A percentile compares a stretch with the other conserved stretches of the same genome.
These are phyloP conservation scores for Xerocomellus amylosporus DNA, from an alignment of 768 basidiomycete genomes.

Conservation along the genomic window DNA sequence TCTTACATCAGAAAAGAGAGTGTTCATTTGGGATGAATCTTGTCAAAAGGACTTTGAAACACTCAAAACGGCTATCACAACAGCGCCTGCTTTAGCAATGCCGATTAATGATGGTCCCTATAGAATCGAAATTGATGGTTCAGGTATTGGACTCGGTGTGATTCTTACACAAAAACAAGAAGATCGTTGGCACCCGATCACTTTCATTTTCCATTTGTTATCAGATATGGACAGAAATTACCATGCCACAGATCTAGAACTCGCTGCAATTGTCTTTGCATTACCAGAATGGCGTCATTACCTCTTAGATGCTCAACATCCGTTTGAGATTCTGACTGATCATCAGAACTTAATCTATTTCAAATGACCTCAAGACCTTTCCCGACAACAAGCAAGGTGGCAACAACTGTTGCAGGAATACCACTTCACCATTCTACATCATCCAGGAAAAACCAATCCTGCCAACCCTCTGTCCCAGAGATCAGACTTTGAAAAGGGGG, in stretches of 20 bases:
- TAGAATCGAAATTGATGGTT: too few species aligned
- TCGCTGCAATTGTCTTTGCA: rapidly evolving
- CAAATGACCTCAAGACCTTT: not conserved
- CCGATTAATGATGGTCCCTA: too few species aligned
- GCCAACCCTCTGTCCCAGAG: not conserved
- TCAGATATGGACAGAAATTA: not conserved
- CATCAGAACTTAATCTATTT: not conserved
- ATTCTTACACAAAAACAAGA: too few species aligned
- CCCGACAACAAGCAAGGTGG: not conserved
- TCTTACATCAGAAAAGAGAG: not conserved
- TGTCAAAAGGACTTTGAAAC: not conserved
- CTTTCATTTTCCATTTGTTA: not conserved
- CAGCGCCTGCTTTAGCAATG: not conserved
- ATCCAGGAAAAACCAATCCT: not conserved
- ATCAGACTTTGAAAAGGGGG: not conserved
- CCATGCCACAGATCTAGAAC: not conserved
- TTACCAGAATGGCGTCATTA: not conserved
- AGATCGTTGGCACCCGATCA: not conserved
- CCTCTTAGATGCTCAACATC: rapidly evolving
- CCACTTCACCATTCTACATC: not conserved
- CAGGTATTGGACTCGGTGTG: too few species aligned
- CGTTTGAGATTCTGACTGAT: not conserved
- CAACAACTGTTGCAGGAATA: not conserved
- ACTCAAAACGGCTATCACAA: not conserved
- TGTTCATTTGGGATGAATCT: not conserved